These are phyloP conservation scores for Trichophyton rubrum DNA, from an alignment of 2,329 filamentous ascomycete species.

Conservation along the genomic window DNA sequence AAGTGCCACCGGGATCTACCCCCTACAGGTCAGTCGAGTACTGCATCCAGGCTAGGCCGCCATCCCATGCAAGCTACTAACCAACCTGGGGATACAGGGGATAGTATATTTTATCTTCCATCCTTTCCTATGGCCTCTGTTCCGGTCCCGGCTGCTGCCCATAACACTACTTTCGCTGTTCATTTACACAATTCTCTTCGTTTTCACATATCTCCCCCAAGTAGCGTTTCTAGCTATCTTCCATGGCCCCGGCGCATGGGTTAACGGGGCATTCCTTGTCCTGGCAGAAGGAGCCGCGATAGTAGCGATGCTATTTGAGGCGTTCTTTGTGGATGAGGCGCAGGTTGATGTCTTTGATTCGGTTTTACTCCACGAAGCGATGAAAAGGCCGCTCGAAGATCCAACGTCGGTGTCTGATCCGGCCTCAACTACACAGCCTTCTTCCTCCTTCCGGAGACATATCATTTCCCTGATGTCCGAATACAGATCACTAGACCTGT, in stretches of 20 bases:
- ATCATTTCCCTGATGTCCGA: slow-evolving; percentile 2
- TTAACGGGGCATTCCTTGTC: slow-evolving; percentile 76
- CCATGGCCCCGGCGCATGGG: slow-evolving; percentile 68
- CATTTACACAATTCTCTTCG: slow-evolving; percentile 74
- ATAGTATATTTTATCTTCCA: slow-evolving; percentile 70
- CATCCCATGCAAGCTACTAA: not conserved
- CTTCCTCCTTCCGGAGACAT: not conserved
- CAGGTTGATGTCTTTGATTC: slow-evolving; percentile 77
- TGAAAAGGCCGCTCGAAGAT: slow-evolving; percentile 35
- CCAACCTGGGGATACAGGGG: slow-evolving; percentile 40
- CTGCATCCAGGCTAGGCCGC: not conserved
- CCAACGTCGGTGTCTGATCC: not conserved
- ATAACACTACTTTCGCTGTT: slow-evolving; percentile 69
- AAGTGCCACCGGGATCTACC: slow-evolving; percentile 37
- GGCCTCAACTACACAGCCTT: not conserved
- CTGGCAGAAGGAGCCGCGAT: slow-evolving; percentile 54
- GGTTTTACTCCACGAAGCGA: slow-evolving; percentile 53
- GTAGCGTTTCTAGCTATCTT: slow-evolving; percentile 82
- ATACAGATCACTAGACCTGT: not conserved
- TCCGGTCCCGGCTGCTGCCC: slow-evolving; percentile 64
- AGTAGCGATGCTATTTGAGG: slow-evolving; percentile 58
- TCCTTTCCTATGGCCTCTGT: slow-evolving; percentile 70
- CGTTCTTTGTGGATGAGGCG: slow-evolving; percentile 68
- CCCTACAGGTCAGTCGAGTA: slow-evolving; percentile 31
- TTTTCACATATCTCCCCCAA: slow-evolving; percentile 79